Evolutionary conservation across 257 asterid species (phyloP).

Genomic region (Handroanthus guayacan): DNA sequence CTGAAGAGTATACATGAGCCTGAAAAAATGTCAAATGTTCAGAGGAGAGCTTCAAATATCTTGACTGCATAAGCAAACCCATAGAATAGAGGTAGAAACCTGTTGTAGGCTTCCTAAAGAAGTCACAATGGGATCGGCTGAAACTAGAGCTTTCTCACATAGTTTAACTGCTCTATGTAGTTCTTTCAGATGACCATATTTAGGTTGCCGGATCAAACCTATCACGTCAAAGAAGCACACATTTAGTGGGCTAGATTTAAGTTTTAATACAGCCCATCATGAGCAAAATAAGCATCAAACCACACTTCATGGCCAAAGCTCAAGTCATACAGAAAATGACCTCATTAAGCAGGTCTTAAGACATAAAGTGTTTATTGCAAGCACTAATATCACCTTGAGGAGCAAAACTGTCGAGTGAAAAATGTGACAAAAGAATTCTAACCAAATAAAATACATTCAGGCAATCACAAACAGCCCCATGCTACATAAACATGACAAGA

Average conservation of each 20-base stretch:
- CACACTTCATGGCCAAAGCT: neutral
- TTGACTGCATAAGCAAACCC: conserved; percentile 1
- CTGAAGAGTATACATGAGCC: conserved; percentile 83
- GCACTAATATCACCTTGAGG: neutral
- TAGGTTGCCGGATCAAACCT: conserved; percentile 89
- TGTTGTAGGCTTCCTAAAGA: conserved; percentile 67
- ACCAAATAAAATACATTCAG: neutral
- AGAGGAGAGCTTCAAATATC: conserved; percentile 18
- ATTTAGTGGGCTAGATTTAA: conserved; percentile 15
- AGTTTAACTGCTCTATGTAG: conserved; percentile 86
- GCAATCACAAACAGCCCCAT: neutral
- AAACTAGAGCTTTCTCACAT: conserved; percentile 78
- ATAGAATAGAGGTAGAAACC: conserved; percentile 27
- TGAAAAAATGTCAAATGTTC: conserved; percentile 29
- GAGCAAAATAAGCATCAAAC: conserved; percentile 1
- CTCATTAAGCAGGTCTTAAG: conserved; percentile 3
- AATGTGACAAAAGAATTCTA: neutral
- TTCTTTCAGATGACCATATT: conserved; percentile 86
- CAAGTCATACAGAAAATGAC: neutral
- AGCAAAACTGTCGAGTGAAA: neutral
- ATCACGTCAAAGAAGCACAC: conserved; percentile 31
- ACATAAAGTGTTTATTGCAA: neutral
- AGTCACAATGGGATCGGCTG: conserved; percentile 80
- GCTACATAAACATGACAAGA: neutral
- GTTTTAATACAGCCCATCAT: neutral